Evolutionary conservation across 805 yeast genomes (phyloP), one percentile per base, ranked within the genome.

Genomic region (Wickerhamomyces bovis): DNA sequence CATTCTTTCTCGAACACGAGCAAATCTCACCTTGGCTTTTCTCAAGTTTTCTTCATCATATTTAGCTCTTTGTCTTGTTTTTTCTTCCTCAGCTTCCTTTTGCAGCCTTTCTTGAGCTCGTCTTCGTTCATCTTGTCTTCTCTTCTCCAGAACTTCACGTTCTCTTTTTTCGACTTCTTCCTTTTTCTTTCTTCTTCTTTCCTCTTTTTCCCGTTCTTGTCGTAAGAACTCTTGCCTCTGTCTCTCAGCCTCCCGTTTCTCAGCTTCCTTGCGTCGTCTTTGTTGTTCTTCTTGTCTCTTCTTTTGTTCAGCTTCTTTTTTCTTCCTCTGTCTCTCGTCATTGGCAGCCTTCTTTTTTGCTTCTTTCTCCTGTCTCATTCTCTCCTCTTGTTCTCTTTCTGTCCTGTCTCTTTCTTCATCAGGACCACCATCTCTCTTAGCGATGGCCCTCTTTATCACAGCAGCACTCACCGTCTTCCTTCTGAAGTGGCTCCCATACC

Each of bases 91-190:
- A 21, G 11, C 16, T 44, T 43, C 44, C 38, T 25, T 22, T 12
- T 31, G 21, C 3, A 30, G n/a, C 16, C 16, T 39, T 25, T 42
- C 36, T 30, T 42, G 16, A 5, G 38, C 48, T 33, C 42, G 39
- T 28, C 28, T 21, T 30, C 33, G 36, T 44, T 48, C 43, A 23
- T 45, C 47, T 22, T 15, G 13, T 36, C 43, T 40, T 42, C 52
- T 51, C 60, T 59, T 38, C 54, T 42, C 50, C 51, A 60, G 12
- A 41, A 49, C 38, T 58, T 50, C 28, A 57, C 57, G 42, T 55
- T 53, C 42, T 56, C 62, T 44, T 54, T 53, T 30, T 56, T 36
- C 23, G 3, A 36, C 19, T 20, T 36, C 39, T 20, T 13, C 23
- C 39, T 20, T 8, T 20, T 36, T 36, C 11, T 20, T 16, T 19